A percentile compares a stretch with the other conserved stretches of the same genome.
These are phyloP conservation scores for Coemansia sp. DNA, from an alignment of 192 early-diverging fungal genomes.

Conservation along the genomic window DNA sequence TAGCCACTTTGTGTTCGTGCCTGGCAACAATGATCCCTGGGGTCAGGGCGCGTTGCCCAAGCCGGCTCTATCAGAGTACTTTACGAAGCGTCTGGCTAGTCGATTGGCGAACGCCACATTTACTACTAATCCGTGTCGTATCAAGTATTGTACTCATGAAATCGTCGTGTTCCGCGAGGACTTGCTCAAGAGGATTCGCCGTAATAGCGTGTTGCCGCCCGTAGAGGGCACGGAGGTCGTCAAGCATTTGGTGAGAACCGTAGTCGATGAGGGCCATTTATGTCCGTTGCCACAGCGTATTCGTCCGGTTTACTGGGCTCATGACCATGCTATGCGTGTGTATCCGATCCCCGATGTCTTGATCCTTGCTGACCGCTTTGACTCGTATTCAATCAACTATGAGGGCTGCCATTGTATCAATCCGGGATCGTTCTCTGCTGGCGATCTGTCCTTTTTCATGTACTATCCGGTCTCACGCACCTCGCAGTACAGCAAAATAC, in stretches of 20 bases:
- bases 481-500: constrained; percentile 55
- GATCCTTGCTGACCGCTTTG: constrained; percentile 84
- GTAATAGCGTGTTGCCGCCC: constrained; percentile 75
- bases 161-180: constrained; percentile 91
- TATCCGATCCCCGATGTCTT: constrained; percentile 89
- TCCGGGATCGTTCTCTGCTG: constrained; percentile 71
- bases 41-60: constrained; percentile 70
- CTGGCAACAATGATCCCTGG: constrained; percentile 87
- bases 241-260: constrained; percentile 69
- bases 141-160: constrained; percentile 90
- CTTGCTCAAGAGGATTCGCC: constrained; percentile 70
- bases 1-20: constrained; percentile 85
- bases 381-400: constrained; percentile 76
- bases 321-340: constrained; percentile 82
- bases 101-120: constrained; percentile 68
- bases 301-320: constrained; percentile 79
- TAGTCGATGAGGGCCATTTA: constrained; percentile 86
- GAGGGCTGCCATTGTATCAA: constrained; percentile 80
- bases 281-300: constrained; percentile 77
- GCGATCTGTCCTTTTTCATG: constrained; percentile 67
- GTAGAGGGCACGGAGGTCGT: constrained; percentile 50
- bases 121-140: constrained; percentile 84
- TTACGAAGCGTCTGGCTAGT: constrained; percentile 62
- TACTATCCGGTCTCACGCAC: constrained; percentile 71
- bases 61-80: constrained; percentile 72